Conservation (phyloP, 257 asterid genomes). For the Linaria vulgaris region DNA sequence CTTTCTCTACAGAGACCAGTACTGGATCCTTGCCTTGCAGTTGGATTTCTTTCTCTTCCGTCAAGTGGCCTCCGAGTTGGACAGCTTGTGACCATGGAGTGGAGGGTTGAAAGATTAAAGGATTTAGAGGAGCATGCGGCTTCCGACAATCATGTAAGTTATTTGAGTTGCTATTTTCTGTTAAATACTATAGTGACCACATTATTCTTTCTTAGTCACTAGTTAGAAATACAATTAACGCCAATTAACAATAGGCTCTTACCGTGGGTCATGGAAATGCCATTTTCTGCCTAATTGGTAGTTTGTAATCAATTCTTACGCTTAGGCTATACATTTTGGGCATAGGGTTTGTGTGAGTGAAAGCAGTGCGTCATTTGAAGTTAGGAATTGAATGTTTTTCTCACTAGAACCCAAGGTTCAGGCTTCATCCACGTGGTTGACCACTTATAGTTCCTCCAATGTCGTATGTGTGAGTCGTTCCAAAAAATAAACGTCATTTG, state of each 20-base stretch:
- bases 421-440: slow-evolving; percentile 1
- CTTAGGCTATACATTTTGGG: no score
- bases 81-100: slow-evolving; percentile 86
- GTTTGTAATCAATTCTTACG: slow-evolving; percentile 1
- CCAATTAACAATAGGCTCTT: slow-evolving; percentile 5
- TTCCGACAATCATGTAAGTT: slow-evolving; percentile 57
- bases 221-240: not conserved
- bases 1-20: slow-evolving; percentile 82
- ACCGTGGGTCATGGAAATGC: not conserved
- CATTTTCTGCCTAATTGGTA: not conserved
- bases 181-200: slow-evolving; percentile 6
- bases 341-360: no score
- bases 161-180: slow-evolving; percentile 20
- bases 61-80: slow-evolving; percentile 92
- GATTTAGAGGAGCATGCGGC: slow-evolving; percentile 40
- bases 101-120: slow-evolving; percentile 94
- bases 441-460: slow-evolving; percentile 3
- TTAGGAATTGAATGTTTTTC: not conserved
- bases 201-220: not conserved
- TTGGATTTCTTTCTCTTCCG: slow-evolving; percentile 94
- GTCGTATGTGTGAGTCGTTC: no score
- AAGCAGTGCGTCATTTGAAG: not conserved
- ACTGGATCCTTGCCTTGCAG: slow-evolving; percentile 94
- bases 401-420: not conserved
- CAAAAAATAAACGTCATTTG: no score